phyloP scores from a whole-genome alignment of 1,284 basidiomycete genomes.

The Wolfiporia cocos region DNA sequence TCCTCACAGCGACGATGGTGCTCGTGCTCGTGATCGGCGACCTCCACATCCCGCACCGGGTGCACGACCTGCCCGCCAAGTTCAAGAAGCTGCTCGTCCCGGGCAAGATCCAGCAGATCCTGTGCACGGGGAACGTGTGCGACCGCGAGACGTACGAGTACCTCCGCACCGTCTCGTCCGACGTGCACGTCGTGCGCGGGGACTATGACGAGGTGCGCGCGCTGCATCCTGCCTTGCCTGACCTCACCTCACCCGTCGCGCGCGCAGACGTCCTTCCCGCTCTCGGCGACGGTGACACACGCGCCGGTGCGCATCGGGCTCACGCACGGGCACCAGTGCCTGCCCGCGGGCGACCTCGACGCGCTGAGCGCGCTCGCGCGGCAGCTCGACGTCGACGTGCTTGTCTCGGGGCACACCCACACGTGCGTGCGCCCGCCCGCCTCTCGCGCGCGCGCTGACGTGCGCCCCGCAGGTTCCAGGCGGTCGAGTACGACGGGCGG shows the following conservation, averaged over 20 bases:
- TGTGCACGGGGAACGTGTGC: constrained; percentile 97
- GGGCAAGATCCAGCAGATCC: constrained; percentile 97
- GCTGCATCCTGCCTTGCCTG: no score
- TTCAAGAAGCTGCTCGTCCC: constrained; percentile 97
- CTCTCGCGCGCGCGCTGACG: not conserved
- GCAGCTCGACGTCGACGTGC: constrained; percentile 96
- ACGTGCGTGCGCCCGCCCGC: constrained; percentile 48
- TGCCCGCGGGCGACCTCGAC: constrained; percentile 90
- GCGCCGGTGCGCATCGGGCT: constrained; percentile 89
- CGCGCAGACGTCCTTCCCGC: constrained; percentile 67
- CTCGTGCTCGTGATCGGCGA: constrained; percentile 35
- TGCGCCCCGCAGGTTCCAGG: constrained; percentile 68
- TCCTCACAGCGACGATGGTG: constrained; percentile 5
- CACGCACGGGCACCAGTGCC: constrained; percentile 91
- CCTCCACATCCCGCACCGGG: constrained; percentile 86
- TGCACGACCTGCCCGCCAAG: constrained; percentile 89
- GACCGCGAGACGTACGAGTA: constrained; percentile 98
- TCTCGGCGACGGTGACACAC: constrained; percentile 80
- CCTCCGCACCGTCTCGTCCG: constrained; percentile 92
- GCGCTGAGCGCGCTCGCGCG: constrained; percentile 83
- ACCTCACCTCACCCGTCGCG: no score
- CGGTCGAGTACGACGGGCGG: constrained; percentile 83
- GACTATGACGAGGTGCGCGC: constrained; percentile 95
- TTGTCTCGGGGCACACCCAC: constrained; percentile 93
- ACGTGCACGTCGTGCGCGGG: constrained; percentile 89